Evolutionary conservation across 805 yeast species (phyloP).

Genomic region (Kazachstania psychrophila): DNA sequence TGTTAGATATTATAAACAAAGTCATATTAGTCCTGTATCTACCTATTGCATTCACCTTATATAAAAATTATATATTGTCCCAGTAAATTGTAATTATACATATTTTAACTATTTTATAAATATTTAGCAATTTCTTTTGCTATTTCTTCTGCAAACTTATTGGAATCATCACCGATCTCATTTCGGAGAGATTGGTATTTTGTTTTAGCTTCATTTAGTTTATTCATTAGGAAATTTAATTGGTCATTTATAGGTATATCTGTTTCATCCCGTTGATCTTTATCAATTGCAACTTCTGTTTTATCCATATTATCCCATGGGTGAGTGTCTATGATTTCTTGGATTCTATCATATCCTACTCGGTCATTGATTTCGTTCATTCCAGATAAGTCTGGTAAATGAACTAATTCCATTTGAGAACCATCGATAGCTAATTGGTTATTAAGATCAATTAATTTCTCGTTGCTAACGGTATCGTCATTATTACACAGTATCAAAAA

Average conservation of each 20-base stretch:
- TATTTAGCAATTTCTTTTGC: constrained; percentile 17
- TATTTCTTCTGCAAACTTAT: constrained; percentile 15
- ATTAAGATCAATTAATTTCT: constrained; percentile 5
- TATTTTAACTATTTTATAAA: constrained; percentile 2
- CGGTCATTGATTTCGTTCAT: constrained; percentile 37
- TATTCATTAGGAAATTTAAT: constrained; percentile 7
- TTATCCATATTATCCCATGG: constrained; percentile 33
- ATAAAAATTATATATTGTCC: constrained; percentile 11
- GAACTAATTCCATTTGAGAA: background rate
- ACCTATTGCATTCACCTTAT: constrained; percentile 21
- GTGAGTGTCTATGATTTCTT: constrained; percentile 40
- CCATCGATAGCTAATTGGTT: constrained; percentile 28
- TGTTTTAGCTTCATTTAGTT: constrained; percentile 15
- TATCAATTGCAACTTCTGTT: background rate
- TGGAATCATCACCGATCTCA: constrained; percentile 10
- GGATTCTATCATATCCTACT: constrained; percentile 35
- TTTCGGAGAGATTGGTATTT: constrained; percentile 10
- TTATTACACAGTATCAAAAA: constrained; percentile 3
- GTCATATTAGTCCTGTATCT: constrained; percentile 18
- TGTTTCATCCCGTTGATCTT: background rate
- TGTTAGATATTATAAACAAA: constrained; percentile 20
- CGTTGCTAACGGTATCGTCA: background rate
- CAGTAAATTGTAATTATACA: no score
- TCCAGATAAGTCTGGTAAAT: constrained; percentile 7
- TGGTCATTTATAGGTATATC: background rate